Evolutionary conservation across 192 early-diverging fungal genomes (phyloP), one percentile per base, ranked within the genome.

Genomic region (Coemansia sp.): DNA sequence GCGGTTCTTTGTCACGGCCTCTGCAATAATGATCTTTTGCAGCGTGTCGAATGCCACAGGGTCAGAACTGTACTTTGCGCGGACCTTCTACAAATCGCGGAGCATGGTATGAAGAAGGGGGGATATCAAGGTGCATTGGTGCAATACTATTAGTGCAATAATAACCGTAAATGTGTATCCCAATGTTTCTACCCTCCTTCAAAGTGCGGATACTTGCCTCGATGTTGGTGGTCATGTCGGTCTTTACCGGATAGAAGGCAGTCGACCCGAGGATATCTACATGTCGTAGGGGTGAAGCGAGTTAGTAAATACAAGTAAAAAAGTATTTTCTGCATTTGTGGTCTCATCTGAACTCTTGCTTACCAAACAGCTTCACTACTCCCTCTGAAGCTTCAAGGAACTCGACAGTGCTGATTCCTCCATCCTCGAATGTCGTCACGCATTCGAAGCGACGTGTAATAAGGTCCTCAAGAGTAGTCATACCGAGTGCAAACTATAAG

Each of bases 221-320:
- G 67, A 98, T 85, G 85, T 98, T 98, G 64, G 93, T 94, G 63
- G 84, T 88, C 82, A 98, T 93, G 73, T 98, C 96, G 48, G 83
- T 85, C 79, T 93, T 93, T 63, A 98, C 94, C n/a, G 91, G 84
- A 40, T 71, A 60, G 74, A 98, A 96, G 0, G 93, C 93, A 36
- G 85, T 67, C 23, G 87, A 78, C 29, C 87, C 88, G 48, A 92
- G 84, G 29, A 86, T 69, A 69, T 91, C 90, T 69, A 69, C 66
- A 87, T 68, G 10, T 40, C 29, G 35, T 25, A 29, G 22, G 4
- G 48, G 42, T 25, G 25, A 38, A 59, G 42, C 13, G 25, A 38
- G 23, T 59, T 59, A 42, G 35, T 22, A 50, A 9, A 4, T 7
- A 9, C 36, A 38, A 38, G 9, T 22, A 23, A 23, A 50, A 50